Base-by-base conservation (phyloP, 805 yeast genomes). In the Yarrowia porcina region DNA sequence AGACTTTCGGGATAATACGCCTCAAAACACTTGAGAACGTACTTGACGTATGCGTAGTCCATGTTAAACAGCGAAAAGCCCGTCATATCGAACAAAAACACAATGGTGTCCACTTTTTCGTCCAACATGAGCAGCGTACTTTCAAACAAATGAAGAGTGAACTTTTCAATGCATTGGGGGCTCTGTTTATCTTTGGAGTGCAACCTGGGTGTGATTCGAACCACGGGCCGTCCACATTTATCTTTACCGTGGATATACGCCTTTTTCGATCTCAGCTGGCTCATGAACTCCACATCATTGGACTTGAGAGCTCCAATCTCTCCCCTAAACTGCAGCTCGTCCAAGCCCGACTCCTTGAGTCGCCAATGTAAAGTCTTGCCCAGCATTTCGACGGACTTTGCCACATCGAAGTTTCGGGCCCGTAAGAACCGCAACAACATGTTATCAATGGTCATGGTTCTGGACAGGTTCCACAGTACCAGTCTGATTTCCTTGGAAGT, bases 171-270 rank as follows among this genome's bases (percentile, higher is more conserved):
- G 63, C 86, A 94, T 36, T 79, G 81, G 59, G 80, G 79, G 0
- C 86, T 75, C 73, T 83, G 87, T 17, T 79, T 84, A 11, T 77
- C 72, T 2, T 86, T 74, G 67, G 76, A 77, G 71, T 89, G 96
- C 67, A 82, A 78, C 67, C 83, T 80, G 18, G 61, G 61, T 2
- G 49, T 56, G 17, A 93, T 89, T 73, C 89, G 81, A 61, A 88
- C 85, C 50, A 91, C 87, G 5, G 99, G 99, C 72, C 99, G 88
- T 56, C 99, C 99, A 67, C 93, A 97, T 71, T 82, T 89, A 76
- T 94, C 99, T 32, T 91, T 89, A 79, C 94, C 92, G 79, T 94
- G 98, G 75, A 94, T 94, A 78, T 92, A 94, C 64, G 97, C 97
- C 67, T 92, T 97, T 57, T 83, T 75, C 27, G 94, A 88, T 77